Percentiles rank a stretch among this genome's conserved stretches.
Evolutionary conservation across 331 rosid genomes (phyloP).

Genomic region (Rhamnella rubrinervis): DNA sequence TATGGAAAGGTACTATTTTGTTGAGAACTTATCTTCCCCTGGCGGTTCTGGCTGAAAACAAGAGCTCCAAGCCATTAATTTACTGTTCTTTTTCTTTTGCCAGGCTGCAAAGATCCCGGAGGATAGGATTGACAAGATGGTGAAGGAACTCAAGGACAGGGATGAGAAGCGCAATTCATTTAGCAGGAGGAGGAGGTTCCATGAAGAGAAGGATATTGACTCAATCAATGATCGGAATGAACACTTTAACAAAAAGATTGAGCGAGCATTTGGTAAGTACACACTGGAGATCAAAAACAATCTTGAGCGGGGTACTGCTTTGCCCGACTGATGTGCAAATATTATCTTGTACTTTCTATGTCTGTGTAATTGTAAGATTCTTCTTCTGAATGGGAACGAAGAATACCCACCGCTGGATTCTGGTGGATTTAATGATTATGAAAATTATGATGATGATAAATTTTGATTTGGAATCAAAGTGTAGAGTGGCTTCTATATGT

Average conservation of each 20-base stretch:
- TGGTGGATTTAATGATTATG: neutral
- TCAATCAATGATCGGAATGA: slow-evolving; percentile 96
- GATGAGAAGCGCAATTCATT: slow-evolving; percentile 75
- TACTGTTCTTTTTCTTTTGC: slow-evolving; percentile 15
- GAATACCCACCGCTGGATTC: neutral
- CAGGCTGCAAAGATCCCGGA: slow-evolving; percentile 79
- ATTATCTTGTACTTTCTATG: neutral
- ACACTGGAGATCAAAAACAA: slow-evolving; percentile 97
- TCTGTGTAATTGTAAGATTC: neutral
- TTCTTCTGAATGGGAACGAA: neutral
- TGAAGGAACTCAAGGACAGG: slow-evolving; percentile 83
- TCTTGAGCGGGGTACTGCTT: slow-evolving; percentile 97
- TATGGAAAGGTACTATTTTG: slow-evolving; percentile 79
- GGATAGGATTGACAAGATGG: slow-evolving; percentile 91
- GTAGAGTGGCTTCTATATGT: too few relatives aligned
- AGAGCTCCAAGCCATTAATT: slow-evolving; percentile 5
- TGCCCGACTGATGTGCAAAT: slow-evolving; percentile 66
- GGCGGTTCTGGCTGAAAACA: slow-evolving; percentile 7
- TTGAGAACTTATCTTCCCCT: slow-evolving; percentile 8
- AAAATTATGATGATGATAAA: neutral
- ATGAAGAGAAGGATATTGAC: slow-evolving; percentile 95
- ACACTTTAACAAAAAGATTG: slow-evolving; percentile 97
- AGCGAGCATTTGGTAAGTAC: slow-evolving; percentile 96
- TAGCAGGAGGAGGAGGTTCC: slow-evolving; percentile 86
- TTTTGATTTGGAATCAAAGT: neutral